phyloP scores from a whole-genome alignment of 495 filamentous ascomycete species.

The Penicillium mononematosum region DNA sequence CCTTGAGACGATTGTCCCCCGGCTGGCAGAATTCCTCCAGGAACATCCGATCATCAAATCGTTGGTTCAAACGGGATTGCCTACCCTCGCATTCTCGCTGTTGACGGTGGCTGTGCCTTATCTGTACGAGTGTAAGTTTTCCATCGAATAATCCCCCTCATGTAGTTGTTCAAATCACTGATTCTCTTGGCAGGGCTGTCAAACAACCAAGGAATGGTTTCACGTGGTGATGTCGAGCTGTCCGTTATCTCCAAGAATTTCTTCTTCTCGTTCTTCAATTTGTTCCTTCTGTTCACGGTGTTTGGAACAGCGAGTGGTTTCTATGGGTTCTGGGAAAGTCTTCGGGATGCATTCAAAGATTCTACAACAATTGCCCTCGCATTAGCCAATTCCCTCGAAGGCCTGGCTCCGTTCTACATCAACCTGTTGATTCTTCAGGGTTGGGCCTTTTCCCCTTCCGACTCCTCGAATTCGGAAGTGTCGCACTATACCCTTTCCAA shows the following conservation, averaged over 20 bases:
- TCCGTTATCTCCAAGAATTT: constrained; percentile 98
- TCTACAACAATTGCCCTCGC: constrained; percentile 72
- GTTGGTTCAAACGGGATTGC: constrained; percentile 82
- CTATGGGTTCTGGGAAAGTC: constrained; percentile 63
- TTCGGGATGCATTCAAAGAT: constrained; percentile 73
- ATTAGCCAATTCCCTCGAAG: constrained; percentile 72
- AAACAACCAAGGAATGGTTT: constrained; percentile 88
- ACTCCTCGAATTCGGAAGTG: constrained; percentile 83
- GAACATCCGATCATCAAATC: constrained; percentile 65
- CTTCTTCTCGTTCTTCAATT: constrained; percentile 99
- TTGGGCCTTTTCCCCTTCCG: constrained; percentile 91
- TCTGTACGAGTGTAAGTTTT: constrained; percentile 76
- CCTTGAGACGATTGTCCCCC: constrained; percentile 68
- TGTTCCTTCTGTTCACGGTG: constrained; percentile 92
- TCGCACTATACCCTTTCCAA: constrained; percentile 78
- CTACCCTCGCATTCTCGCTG: constrained; percentile 78
- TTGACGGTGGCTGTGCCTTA: constrained; percentile 89
- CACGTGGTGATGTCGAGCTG: constrained; percentile 90
- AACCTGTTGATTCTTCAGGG: constrained; percentile 92
- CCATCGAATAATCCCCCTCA: not conserved
- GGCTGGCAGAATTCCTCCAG: constrained; percentile 65
- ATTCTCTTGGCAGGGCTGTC: constrained; percentile 58
- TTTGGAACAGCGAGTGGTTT: constrained; percentile 77
- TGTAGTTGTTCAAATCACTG: constrained; percentile 7
- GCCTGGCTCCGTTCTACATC: constrained; percentile 79